Evolutionary conservation across 2,329 filamentous ascomycete genomes (phyloP), one percentile per base, ranked within the genome.

Genomic region (Aureobasidium zeae): DNA sequence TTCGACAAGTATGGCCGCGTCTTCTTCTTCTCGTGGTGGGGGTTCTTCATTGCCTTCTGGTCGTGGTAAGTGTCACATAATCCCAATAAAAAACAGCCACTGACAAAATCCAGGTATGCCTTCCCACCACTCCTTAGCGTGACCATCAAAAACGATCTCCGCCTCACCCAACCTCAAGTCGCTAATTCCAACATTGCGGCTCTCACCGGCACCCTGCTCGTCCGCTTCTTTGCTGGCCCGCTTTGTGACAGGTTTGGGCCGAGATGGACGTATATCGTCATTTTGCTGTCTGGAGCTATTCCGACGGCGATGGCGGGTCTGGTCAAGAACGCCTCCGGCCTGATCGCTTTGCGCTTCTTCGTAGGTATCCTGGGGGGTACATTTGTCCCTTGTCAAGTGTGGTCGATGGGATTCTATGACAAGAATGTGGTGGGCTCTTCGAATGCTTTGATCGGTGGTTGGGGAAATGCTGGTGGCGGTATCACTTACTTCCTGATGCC

Each of bases 401-500:
- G 87, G 86, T 84, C 82, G 8, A 94, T 86, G 0, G 86, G 81
- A 0, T 94, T 94, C 70, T 94, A 86, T 60, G 87, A 95, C 66
- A 91, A 88, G 68, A 91, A 88, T 55, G 73, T 94, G 17, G 83
- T 94, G 13, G 88, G 88, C 35, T 87, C 85, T 5, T 85, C 86
- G 49, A 95, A 94, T 58, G 83, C 86, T 3, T 65, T 94, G 13
- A 81, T 86, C 1, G 88, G 79, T 31, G 88, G 88, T 11, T 81
- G 84, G 67, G 88, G 87, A 39, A 94, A 94, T 54, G 76, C 85
- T 19, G 87, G 88, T 47, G 88, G 87, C 50, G 88, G 88, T 45
- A 83, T 94, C 52, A 94, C 87, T 2, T 94, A 94, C 67, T 93
- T 94, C 61, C 76, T 89, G 54, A 94, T 94, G 86, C 87, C 88